Evolutionary conservation across 139 green algal species (phyloP), one percentile per base, ranked within the genome.

Genomic region (Coelastrella sp.): DNA sequence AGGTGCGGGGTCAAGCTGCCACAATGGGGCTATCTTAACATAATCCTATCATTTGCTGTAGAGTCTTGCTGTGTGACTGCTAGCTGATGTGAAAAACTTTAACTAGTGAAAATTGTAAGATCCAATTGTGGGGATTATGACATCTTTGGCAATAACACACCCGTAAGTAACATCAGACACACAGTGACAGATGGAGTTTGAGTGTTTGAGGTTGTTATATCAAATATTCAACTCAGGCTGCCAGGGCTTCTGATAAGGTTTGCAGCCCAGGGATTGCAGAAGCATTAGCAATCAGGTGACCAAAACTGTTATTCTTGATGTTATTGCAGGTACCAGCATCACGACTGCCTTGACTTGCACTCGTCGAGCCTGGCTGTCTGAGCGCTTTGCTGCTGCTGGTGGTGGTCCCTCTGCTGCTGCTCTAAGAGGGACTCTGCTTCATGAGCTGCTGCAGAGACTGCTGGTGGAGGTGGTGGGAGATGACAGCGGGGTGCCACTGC

Each of bases 321-420:
- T 23, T 59, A 41, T 25, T 59, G 4, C 86, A 90, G 93, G 94
- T 63, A 97, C 94, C 1, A 86, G 81, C 40, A 88, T 98, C 57
- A 89, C 86, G 0, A 85, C 77, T 30, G 94, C 90, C 25, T 85
- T 94, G 38, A 74, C 83, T 23, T 97, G 94, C 83, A 23, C 75
- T 1, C 94, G 94, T 17, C 89, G 93, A 38, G 89, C 93, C 1
- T 93, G 95, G 84, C 87, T 97, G 73, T 83, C 92, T n/a, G 94
- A 97, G 88, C 87, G 88, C 5, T 85, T 88, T 79, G 66, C 45
- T 30, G 87, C 38, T 23, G 91, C 87, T 41, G 92, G 86, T 2
- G 91, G 89, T 53, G 80, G 85, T 43, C 64, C 66, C 34, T 84
- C 69, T 68, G 79, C 51, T 27, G 75, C 60, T 40, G 90, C 89